Evolutionary conservation across 148 eudicot species (phyloP), one percentile per base, ranked within the genome.

Genomic region (Rhododendron kiyosumense): DNA sequence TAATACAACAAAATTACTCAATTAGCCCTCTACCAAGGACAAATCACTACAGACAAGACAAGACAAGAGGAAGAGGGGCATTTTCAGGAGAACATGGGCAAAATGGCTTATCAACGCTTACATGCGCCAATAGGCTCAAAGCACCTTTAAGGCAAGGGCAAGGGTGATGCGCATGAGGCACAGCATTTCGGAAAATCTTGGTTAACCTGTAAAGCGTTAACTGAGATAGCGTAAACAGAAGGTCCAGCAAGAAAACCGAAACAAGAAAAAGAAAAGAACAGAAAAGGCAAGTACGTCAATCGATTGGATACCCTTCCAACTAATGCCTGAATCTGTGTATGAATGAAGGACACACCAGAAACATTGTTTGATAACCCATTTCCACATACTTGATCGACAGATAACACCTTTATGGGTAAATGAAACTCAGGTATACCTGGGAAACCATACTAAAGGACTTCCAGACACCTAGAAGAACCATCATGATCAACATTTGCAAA

Each of bases 401-500:
- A 13, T 15, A 30, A 51, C 76, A 7, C 65, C 28, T 2, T 54
- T 43, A 24, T 26, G 59, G 57, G 49, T 4, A 79, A 12, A 46
- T 24, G 79, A 48, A 46, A 79, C 18, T 22, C 49, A 79, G 36
- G 32, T 26, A 10, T 11, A n/a, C 52, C 54, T 22, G 80, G 32
- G 41, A 80, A 49, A 80, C 5, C 36, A 51, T 5, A 28, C 41
- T n/a, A 30, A 13, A 45, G 81, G 45, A 5, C 30, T 52, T 52
- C 63, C 61, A 17, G 20, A 26, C 59, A 48, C 22, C 57, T 24
- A 79, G 51, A 79, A 81, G 30, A 8, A 57, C 1, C 46, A 57
- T 54, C 71, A 81, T 36, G 54, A 54, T 57, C 69, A 46, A 81
- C 71, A 81, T 57, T 52, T 81, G 67, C 28, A 81, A 34, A 51